Conservation (phyloP, 148 eudicot species). For the Amaranthus cruentus region DNA sequence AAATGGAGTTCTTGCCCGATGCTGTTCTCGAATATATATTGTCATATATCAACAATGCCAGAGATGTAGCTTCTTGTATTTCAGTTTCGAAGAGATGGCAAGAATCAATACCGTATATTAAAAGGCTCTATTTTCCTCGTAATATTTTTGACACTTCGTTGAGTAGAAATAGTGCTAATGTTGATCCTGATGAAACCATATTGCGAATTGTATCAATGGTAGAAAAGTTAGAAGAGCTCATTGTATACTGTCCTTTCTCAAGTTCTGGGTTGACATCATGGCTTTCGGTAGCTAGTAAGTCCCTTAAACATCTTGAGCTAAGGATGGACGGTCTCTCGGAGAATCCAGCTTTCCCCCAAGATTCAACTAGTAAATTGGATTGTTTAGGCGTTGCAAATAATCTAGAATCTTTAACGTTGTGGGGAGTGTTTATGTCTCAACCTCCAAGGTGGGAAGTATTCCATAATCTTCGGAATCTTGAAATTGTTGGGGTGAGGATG, state of each 20-base stretch:
- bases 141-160: constrained; percentile 54
- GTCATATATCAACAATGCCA: constrained; percentile 66
- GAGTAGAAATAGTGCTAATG: constrained; percentile 8
- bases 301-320: constrained; percentile 67
- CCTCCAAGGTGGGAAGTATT: constrained; percentile 79
- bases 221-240: constrained; percentile 58
- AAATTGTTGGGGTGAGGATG: constrained; percentile 75
- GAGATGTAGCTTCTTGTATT: constrained; percentile 69
- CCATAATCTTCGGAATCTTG: constrained; percentile 55
- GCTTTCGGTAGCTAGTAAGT: constrained; percentile 43
- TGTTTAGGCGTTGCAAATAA: constrained; percentile 54
- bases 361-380: constrained; percentile 49
- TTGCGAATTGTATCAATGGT: constrained; percentile 47
- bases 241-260: constrained; percentile 90
- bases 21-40: constrained; percentile 72
- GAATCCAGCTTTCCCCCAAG: constrained; percentile 20
- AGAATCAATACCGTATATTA: constrained; percentile 59
- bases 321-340: constrained; percentile 68
- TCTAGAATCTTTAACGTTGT: constrained; percentile 66
- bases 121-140: constrained; percentile 72
- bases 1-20: constrained; percentile 81
- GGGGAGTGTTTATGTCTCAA: constrained; percentile 84
- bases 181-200: constrained; percentile 49
- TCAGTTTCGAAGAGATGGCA: constrained; percentile 84
- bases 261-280: constrained; percentile 58